Conservation (phyloP, 306 rosid genomes). For the Ammopiptanthus mongolicus region DNA sequence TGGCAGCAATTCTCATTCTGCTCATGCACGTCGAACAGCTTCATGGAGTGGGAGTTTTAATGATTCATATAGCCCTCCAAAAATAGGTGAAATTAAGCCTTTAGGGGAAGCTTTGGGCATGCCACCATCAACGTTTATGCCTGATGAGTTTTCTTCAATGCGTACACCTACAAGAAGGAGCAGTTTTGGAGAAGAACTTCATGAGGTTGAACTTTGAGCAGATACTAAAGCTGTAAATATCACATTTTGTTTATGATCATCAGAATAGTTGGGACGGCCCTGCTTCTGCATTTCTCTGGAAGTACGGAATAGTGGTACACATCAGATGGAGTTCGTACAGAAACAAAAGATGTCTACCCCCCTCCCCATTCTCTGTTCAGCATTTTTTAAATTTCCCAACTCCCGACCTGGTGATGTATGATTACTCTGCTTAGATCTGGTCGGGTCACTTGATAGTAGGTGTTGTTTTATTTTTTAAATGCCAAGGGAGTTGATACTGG, state of each 20-base stretch:
- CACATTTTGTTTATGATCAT: slow-evolving; percentile 62
- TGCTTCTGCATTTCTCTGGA: slow-evolving; percentile 44
- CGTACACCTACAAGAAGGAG: slow-evolving; percentile 34
- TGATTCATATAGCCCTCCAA: slow-evolving; percentile 46
- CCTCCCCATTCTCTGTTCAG: slow-evolving; percentile 12
- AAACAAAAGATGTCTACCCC: slow-evolving; percentile 8
- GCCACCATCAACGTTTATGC: slow-evolving; percentile 44
- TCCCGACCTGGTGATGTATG: slow-evolving; percentile 23
- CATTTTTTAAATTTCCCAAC: slow-evolving; percentile 17
- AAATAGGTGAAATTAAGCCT: slow-evolving; percentile 32
- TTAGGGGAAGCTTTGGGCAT: slow-evolving; percentile 46
- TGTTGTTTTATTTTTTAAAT: no score
- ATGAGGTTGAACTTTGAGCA: slow-evolving; percentile 84
- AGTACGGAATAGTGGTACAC: slow-evolving; percentile 31
- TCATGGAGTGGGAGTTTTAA: slow-evolving; percentile 75
- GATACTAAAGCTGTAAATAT: slow-evolving; percentile 62
- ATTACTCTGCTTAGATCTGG: slow-evolving; percentile 27
- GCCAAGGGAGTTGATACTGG: slow-evolving; percentile 29
- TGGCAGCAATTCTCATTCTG: slow-evolving; percentile 19
- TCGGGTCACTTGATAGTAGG: slow-evolving; percentile 27
- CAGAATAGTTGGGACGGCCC: slow-evolving; percentile 39
- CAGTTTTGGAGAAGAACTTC: slow-evolving; percentile 66
- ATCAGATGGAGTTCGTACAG: slow-evolving; percentile 33
- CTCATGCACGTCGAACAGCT: slow-evolving; percentile 64
- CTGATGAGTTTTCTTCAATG: slow-evolving; percentile 34